Evolutionary conservation across 83 land plant species (phyloP).

Genomic region (Diphasiastrum complanatum): DNA sequence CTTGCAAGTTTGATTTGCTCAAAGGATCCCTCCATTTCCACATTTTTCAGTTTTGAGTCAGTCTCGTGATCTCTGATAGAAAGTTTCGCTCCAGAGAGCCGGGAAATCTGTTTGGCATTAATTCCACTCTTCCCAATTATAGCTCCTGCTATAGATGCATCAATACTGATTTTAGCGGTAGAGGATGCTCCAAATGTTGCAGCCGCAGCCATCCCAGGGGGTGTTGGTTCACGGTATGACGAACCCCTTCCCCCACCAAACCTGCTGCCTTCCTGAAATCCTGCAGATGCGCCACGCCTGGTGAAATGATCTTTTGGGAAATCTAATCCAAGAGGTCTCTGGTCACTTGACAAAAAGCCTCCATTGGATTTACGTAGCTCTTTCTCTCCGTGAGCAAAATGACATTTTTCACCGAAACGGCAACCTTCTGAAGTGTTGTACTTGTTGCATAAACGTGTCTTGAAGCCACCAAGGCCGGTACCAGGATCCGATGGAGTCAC

Average conservation of each 20-base stretch:
- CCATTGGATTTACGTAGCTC: too few species aligned
- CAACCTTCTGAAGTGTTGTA: constrained; percentile 2
- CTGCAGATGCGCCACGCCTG: too few species aligned
- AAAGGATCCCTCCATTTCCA: constrained; percentile 5
- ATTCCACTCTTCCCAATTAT: too few species aligned
- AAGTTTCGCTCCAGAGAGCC: not conserved
- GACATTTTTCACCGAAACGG: constrained; percentile 5
- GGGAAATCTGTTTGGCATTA: not conserved
- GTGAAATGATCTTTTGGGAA: too few species aligned
- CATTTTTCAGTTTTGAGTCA: not conserved
- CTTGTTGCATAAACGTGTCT: not conserved
- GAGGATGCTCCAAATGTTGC: too few species aligned
- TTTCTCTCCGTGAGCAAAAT: not conserved
- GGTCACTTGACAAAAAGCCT: too few species aligned
- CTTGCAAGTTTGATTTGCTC: constrained; percentile 7
- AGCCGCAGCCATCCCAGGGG: too few species aligned
- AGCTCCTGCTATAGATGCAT: constrained; percentile 4
- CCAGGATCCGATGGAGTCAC: not conserved
- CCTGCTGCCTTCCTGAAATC: too few species aligned
- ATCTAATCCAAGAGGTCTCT: too few species aligned
- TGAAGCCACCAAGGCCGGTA: not conserved
- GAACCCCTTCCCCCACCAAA: too few species aligned
- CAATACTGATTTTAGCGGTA: too few species aligned
- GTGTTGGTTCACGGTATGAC: too few species aligned
- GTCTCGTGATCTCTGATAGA: constrained; percentile 5